Evolutionary conservation across 495 filamentous ascomycete species (phyloP), one percentile per base, ranked within the genome.

Genomic region (Poronia punctata): DNA sequence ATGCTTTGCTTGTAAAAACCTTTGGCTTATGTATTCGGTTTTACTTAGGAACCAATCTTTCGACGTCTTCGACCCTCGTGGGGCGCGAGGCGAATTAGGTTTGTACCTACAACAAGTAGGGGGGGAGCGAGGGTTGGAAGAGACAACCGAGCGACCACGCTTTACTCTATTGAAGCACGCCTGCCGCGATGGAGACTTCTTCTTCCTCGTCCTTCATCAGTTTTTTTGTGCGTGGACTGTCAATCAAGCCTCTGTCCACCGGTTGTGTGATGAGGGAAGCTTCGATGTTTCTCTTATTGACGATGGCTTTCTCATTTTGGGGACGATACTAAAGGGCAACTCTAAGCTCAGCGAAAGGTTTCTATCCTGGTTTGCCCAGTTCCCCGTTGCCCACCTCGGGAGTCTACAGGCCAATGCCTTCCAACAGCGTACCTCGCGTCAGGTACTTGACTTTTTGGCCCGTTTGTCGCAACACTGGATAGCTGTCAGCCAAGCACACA

Each of bases 181-280:
- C 0, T 82, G 75, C 48, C 7, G 35, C 2, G 31, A 57, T 0
- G 56, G 68, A 7, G 84, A 89, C 46, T 38, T 63, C 18, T 73
- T 83, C 50, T 89, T 82, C 50, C 31, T 88, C 35, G 66, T 66
- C 8, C 52, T 86, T 4, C 84, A 89, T 59, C 83, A 86, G 45
- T 40, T 84, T 1, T 86, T 76, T 53, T 83, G 78, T 52, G 49
- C 73, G 10, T 73, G 68, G 64, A 61, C 59, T 27, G 34, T 28
- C 10, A 33, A 40, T 20, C 46, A 37, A 3, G n/a, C 15, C 14
- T 29, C 19, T 4, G 46, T 55, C 16, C 38, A 49, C 27, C 36
- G 17, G 10, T 17, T 56, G 24, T 36, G 51, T 38, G n/a, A 16
- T 18, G 17, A 34, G 26, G 5, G 38, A 16, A 6, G 36, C 43